These are phyloP conservation scores for Scortechinia acanthostroma DNA, from an alignment of 2,329 filamentous ascomycete species.

Conservation along the genomic window DNA sequence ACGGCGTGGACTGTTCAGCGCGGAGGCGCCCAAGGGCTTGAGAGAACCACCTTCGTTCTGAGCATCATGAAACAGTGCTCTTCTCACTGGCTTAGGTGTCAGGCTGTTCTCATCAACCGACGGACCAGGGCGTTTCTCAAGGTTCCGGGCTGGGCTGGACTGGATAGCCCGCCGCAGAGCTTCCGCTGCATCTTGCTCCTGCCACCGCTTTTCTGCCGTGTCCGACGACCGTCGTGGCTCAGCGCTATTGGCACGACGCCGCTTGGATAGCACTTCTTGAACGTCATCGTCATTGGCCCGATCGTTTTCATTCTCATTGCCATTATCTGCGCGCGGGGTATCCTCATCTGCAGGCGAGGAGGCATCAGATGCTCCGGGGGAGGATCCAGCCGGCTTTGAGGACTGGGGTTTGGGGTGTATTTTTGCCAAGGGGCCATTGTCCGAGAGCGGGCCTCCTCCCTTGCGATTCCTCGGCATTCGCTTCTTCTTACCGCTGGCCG, in stretches of 20 bases:
- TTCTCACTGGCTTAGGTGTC: background rate
- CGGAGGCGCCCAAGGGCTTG: background rate
- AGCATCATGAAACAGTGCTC: background rate
- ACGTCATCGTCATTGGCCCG: background rate
- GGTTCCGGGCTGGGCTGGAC: background rate
- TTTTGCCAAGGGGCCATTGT: background rate
- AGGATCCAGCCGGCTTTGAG: background rate
- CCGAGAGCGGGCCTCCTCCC: background rate
- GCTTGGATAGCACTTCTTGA: background rate
- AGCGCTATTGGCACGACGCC: background rate
- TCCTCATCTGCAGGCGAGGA: background rate
- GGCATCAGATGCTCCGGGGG: background rate
- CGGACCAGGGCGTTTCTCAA: too few species aligned
- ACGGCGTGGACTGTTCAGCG: background rate
- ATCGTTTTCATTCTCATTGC: background rate
- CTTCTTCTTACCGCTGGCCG: background rate
- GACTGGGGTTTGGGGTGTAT: background rate
- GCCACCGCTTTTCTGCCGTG: background rate
- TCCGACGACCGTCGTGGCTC: background rate
- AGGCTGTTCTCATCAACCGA: background rate
- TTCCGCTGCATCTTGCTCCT: background rate
- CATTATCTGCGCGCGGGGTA: background rate
- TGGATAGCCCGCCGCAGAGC: conserved; percentile 2
- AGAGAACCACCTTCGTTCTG: background rate
- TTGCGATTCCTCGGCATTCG: background rate